Percentiles rank a stretch among this genome's conserved stretches.
Conservation (phyloP, 441 rosid species). For the Syzygium syzygioides region DNA sequence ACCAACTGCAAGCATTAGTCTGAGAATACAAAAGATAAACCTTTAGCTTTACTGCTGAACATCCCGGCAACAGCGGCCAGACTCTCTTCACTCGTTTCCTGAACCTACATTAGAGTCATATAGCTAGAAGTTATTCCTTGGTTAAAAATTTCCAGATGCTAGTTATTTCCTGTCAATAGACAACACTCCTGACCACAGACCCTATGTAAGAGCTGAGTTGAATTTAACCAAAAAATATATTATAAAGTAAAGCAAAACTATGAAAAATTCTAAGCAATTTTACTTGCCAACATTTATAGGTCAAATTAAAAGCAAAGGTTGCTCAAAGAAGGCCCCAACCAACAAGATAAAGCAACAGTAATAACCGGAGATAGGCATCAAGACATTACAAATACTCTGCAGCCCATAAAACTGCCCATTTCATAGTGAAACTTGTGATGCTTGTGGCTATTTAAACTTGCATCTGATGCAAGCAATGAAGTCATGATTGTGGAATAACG, state of each 20-base stretch:
- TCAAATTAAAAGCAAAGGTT: neutral
- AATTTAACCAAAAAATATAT: neutral
- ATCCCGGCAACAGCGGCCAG: slow-evolving; percentile 99
- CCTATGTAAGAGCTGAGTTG: neutral
- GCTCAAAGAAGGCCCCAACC: neutral
- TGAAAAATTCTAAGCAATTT: neutral
- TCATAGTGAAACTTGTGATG: neutral
- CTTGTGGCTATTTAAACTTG: neutral
- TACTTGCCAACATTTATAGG: neutral
- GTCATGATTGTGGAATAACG: neutral
- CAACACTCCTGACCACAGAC: neutral
- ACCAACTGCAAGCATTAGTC: neutral
- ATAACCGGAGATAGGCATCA: neutral
- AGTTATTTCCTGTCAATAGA: neutral
- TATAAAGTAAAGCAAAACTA: neutral
- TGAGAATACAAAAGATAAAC: slow-evolving; percentile 25
- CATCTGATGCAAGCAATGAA: neutral
- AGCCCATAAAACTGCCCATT: neutral
- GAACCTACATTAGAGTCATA: slow-evolving; percentile 37
- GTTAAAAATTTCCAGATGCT: neutral
- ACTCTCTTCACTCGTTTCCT: slow-evolving; percentile 98
- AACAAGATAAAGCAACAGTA: neutral
- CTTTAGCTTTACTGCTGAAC: slow-evolving; percentile 99
- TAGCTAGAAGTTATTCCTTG: neutral
- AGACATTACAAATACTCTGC: neutral